phyloP scores from a whole-genome alignment of 257 asterid genomes.

The Ilex aquifolium region DNA sequence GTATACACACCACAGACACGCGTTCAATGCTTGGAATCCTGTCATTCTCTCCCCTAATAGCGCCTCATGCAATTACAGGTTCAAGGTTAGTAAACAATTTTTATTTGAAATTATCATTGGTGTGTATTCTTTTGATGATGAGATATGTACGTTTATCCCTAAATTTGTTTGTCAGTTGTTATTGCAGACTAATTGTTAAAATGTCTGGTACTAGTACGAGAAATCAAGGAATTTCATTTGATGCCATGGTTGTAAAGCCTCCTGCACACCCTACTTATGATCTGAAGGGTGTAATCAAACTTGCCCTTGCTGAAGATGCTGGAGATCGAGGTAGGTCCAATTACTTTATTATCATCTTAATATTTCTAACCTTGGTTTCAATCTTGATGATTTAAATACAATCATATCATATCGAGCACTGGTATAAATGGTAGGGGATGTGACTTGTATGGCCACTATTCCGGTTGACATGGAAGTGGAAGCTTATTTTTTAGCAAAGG shows the following conservation, averaged over 20 bases:
- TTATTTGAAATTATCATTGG: background rate
- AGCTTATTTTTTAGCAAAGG: conserved; percentile 90
- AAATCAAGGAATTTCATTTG: conserved; percentile 25
- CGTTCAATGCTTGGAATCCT: conserved; percentile 35
- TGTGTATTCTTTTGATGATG: too few species aligned
- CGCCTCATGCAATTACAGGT: conserved; percentile 22
- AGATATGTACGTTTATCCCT: too few species aligned
- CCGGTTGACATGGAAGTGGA: conserved; percentile 82
- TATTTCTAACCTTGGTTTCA: background rate
- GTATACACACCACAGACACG: background rate
- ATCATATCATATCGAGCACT: too few species aligned
- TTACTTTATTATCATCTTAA: background rate
- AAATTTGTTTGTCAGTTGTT: too few species aligned
- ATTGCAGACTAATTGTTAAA: conserved; percentile 27
- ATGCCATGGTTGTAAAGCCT: conserved; percentile 54
- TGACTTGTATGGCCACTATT: conserved; percentile 92
- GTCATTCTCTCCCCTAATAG: conserved; percentile 23
- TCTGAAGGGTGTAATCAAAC: conserved; percentile 66
- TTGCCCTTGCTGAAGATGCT: conserved; percentile 95
- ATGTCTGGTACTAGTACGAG: conserved; percentile 51
- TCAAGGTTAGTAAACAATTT: conserved; percentile 19
- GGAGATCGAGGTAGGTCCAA: conserved; percentile 88
- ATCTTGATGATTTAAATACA: background rate
- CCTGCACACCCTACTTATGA: conserved; percentile 95
- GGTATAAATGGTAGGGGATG: conserved; percentile 53